phyloP scores from a whole-genome alignment of 2,329 filamentous ascomycete species.

The Cercospora sojina region DNA sequence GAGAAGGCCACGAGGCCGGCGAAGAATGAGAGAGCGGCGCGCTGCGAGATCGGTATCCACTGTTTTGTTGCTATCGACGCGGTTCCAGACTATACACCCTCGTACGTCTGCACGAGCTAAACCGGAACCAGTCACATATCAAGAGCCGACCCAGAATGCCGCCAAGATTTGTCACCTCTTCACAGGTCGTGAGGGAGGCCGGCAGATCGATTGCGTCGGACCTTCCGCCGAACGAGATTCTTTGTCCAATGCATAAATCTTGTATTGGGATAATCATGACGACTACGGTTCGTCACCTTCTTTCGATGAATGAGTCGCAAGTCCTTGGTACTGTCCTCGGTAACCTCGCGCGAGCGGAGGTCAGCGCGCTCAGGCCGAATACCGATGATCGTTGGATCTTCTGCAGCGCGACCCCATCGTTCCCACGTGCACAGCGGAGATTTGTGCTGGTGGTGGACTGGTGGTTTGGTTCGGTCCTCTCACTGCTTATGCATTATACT shows the following conservation, averaged over 20 bases:
- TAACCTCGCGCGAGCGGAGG: background rate
- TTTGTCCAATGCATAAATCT: background rate
- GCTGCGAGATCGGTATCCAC: background rate
- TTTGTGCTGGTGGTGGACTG: background rate
- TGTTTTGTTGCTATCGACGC: background rate
- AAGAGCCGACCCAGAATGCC: background rate
- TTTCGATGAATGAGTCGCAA: background rate
- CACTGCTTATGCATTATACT: background rate
- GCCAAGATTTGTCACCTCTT: background rate
- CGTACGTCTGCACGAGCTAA: background rate
- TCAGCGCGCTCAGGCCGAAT: background rate
- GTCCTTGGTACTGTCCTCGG: background rate
- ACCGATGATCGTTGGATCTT: background rate
- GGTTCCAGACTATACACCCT: background rate
- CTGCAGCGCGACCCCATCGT: background rate
- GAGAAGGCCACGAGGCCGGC: slow-evolving; percentile 12
- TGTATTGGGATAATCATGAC: background rate
- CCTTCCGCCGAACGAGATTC: background rate
- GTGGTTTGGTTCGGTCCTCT: background rate
- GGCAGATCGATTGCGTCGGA: background rate
- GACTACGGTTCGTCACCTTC: background rate
- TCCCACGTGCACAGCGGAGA: background rate
- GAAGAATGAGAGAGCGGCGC: background rate
- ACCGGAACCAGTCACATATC: background rate
- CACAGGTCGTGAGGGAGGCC: background rate